These are phyloP conservation scores for Hanseniaspora pseudoguilliermondii DNA, from an alignment of 805 yeast species.

Conservation along the genomic window DNA sequence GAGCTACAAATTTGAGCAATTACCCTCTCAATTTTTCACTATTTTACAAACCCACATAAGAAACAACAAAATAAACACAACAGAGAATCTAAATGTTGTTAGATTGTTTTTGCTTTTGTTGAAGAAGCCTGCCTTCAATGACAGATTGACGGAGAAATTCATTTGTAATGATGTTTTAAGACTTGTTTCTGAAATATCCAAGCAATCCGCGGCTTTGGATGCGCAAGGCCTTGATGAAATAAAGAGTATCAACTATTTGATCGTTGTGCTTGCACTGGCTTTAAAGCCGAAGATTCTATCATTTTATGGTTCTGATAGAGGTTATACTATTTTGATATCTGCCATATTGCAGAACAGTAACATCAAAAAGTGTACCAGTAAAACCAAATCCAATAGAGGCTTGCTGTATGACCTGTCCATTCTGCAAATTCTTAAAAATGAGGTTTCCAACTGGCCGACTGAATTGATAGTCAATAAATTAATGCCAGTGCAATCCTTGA, in stretches of 20 bases:
- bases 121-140: neutral
- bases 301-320: slow-evolving; percentile 11
- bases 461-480: slow-evolving; percentile 38
- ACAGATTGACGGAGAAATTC: slow-evolving; percentile 4
- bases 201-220: slow-evolving; percentile 1
- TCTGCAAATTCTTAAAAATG: slow-evolving; percentile 9
- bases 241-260: slow-evolving; percentile 9
- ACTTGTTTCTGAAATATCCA: slow-evolving; percentile 9
- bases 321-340: slow-evolving; percentile 9
- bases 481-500: slow-evolving; percentile 60
- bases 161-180: slow-evolving; percentile 13
- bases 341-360: slow-evolving; percentile 11
- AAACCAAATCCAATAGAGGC: neutral
- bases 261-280: slow-evolving; percentile 1
- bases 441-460: slow-evolving; percentile 13
- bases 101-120: slow-evolving; percentile 6
- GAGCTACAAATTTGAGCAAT: neutral
- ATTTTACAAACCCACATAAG: neutral
- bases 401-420: slow-evolving; percentile 7
- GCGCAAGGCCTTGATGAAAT: neutral
- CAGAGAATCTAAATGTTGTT: slow-evolving; percentile 3
- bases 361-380: slow-evolving; percentile 1
- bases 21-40: neutral
- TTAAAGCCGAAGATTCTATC: slow-evolving; percentile 1
- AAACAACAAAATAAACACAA: slow-evolving; percentile 1